Base-by-base conservation (phyloP, 1,139 yeast species). In the Scheffersomyces titani region DNA sequence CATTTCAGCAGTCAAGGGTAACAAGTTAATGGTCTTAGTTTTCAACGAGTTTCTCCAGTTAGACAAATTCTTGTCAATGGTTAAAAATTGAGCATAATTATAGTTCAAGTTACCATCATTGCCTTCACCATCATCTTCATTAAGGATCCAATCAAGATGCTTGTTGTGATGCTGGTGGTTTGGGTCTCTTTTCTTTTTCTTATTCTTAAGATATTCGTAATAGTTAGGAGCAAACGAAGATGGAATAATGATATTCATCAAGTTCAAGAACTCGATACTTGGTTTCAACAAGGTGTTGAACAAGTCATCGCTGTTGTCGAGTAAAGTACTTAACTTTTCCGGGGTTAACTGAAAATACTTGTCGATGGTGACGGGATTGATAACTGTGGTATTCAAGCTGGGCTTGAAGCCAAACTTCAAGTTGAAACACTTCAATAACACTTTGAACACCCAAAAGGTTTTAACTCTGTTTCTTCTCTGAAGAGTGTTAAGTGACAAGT, bases 391-490 rank as follows among this genome's bases (percentile, higher is more conserved):
- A 59, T 79, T 80, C 54, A 78, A 70, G 60, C 81, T 76, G 2
- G 84, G 84, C 59, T 80, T 78, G 59, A 80, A 76, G 1, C 85
- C 84, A 61, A 83, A 78, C 62, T 81, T 80, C 57, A 80, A 70
- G 57, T 84, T 81, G 60, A 83, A 80, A 57, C 86, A 77, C 63
- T 83, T 80, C 47, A 81, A 72, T 45, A 86, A 71, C 3, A 84
- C 82, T 59, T 82, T 82, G 64, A 81, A 84, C 21, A 82, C 83
- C 90, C 90, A 86, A 62, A 83, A 86, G 20, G 85, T 73, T 64
- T 85, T 86, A 19, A 86, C 82, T 63, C 90, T 72, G 59, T 82
- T 82, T 55, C 84, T 71, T 60, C 74, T 70, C 62, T 80, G 78
- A 52, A 72, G 73, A 47, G 74, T 61, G 22, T 66, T 65, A 49